These are phyloP conservation scores for Didymella lethalis DNA, from an alignment of 2,329 filamentous ascomycete species.

Conservation along the genomic window DNA sequence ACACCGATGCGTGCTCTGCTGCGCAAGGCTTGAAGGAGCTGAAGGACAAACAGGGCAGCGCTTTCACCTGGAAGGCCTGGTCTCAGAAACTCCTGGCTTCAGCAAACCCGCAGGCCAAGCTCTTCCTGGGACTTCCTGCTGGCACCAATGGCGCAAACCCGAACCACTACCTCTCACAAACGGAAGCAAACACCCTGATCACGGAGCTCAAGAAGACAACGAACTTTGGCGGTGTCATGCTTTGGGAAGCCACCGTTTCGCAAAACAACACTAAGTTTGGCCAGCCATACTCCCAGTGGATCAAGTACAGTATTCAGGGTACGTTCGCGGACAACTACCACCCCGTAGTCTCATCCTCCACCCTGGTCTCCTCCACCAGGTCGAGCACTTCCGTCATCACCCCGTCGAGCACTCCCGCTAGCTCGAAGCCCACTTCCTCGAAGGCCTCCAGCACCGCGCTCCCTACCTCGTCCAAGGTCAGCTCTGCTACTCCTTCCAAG, in stretches of 20 bases:
- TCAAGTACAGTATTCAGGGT: conserved; percentile 52
- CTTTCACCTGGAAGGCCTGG: not conserved
- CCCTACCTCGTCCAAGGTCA: conserved; percentile 7
- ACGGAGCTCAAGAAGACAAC: conserved; percentile 43
- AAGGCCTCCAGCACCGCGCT: conserved; percentile 2
- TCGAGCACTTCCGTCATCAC: conserved; percentile 1
- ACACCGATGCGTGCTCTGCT: conserved; percentile 61
- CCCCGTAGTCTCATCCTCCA: conserved; percentile 23
- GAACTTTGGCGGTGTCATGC: conserved; percentile 66
- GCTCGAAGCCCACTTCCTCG: conserved; percentile 2
- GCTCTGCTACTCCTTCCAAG: conserved; percentile 4
- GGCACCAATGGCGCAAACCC: conserved; percentile 30
- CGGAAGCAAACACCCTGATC: conserved; percentile 57
- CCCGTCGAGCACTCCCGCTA: conserved; percentile 8
- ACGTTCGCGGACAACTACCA: conserved; percentile 32
- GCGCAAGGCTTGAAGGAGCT: conserved; percentile 30
- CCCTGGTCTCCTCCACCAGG: conserved; percentile 9
- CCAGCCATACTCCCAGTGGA: conserved; percentile 57
- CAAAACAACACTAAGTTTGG: conserved; percentile 56
- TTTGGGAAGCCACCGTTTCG: conserved; percentile 65
- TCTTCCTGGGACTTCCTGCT: conserved; percentile 62
- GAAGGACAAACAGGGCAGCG: not conserved
- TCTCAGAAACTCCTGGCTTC: conserved; percentile 39
- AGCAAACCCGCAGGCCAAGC: conserved; percentile 54
- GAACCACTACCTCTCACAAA: conserved; percentile 57